A percentile compares a stretch with the other conserved stretches of the same genome.
These are phyloP conservation scores for Mycena floridula DNA, from an alignment of 768 basidiomycete genomes.

Conservation along the genomic window DNA sequence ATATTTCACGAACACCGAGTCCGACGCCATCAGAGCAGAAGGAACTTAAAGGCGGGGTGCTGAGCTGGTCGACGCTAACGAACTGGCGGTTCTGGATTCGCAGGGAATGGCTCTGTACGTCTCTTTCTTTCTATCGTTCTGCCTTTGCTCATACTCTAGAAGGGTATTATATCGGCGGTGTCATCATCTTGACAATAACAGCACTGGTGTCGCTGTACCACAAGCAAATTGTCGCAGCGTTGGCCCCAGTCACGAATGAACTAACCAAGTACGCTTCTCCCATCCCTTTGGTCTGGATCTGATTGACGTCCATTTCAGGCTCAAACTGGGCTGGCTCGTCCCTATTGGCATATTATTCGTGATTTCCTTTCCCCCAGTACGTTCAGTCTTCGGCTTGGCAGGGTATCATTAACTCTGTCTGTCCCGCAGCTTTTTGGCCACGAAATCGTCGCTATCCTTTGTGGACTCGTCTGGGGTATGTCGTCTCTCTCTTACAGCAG, in stretches of 20 bases:
- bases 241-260: constrained; percentile 61
- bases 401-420: background rate
- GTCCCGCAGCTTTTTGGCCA: constrained; percentile 81
- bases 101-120: constrained; percentile 53
- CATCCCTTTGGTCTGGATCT: constrained; percentile 9
- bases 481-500: too few relatives aligned
- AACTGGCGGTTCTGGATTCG: constrained; percentile 48
- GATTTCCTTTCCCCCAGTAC: constrained; percentile 84
- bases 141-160: background rate
- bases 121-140: background rate
- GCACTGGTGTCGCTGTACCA: constrained; percentile 58
- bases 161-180: constrained; percentile 48
- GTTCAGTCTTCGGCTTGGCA: constrained; percentile 37
- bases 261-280: constrained; percentile 46
- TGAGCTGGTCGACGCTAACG: constrained; percentile 39
- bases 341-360: constrained; percentile 80
- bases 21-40: constrained; percentile 57
- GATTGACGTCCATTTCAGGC: constrained; percentile 23
- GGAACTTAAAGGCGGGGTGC: constrained; percentile 33
- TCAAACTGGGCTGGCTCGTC: constrained; percentile 63
- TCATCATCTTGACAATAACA: constrained; percentile 41
- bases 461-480: constrained; percentile 90
- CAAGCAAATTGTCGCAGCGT: constrained; percentile 63
- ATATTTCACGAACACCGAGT: constrained; percentile 43
- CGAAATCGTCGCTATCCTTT: constrained; percentile 84